A percentile compares a stretch with the other conserved stretches of the same genome.
Evolutionary conservation across 1,284 basidiomycete genomes (phyloP).

Genomic region (Naganishia sp.): DNA sequence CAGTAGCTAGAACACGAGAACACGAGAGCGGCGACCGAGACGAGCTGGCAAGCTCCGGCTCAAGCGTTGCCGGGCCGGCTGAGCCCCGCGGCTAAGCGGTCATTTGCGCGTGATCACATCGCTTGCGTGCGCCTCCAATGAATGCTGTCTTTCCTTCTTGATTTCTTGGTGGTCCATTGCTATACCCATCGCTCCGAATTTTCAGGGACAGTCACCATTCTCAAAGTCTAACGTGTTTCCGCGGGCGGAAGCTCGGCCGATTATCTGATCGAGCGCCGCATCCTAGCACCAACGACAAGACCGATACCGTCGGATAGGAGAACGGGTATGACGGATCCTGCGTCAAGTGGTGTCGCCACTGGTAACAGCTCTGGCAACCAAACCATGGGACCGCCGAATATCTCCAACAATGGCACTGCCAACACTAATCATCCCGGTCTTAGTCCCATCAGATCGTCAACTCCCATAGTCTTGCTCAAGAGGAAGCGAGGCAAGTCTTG

Average conservation of each 20-base stretch:
- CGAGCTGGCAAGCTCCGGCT: neutral
- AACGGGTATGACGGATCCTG: no score
- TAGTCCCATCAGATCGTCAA: constrained; percentile 21
- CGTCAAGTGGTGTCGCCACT: no score
- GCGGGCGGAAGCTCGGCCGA: no score
- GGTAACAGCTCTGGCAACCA: neutral
- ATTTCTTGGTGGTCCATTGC: neutral
- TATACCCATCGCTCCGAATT: neutral
- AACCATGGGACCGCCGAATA: neutral
- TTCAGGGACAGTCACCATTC: no score
- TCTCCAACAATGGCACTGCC: neutral
- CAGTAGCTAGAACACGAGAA: neutral
- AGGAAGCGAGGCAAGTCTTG: constrained; percentile 17
- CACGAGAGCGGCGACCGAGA: neutral
- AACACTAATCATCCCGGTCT: neutral
- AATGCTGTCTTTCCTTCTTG: neutral
- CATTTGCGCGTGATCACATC: neutral
- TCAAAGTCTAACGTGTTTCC: no score
- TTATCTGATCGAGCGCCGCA: no score
- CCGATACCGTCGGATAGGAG: no score
- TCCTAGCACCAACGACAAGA: no score
- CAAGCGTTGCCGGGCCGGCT: neutral
- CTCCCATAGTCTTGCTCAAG: constrained; percentile 22
- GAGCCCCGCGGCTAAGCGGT: neutral
- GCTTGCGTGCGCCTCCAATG: constrained; percentile 1